A percentile compares a stretch with the other conserved stretches of the same genome.
These are phyloP conservation scores for Lasiodiplodia sp. DNA, from an alignment of 2,329 filamentous ascomycete species.

Conservation along the genomic window DNA sequence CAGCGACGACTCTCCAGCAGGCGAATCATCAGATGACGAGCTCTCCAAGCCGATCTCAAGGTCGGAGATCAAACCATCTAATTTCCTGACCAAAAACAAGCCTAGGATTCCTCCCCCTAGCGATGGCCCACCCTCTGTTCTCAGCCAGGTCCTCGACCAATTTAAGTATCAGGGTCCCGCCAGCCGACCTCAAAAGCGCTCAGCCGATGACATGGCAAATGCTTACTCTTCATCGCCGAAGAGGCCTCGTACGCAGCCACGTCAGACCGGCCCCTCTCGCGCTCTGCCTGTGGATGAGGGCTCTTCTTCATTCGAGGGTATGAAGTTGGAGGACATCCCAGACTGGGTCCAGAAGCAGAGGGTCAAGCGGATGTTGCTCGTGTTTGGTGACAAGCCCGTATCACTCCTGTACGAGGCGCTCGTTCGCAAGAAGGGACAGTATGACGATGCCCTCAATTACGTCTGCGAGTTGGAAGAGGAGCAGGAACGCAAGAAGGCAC, in stretches of 20 bases:
- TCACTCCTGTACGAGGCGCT: constrained; percentile 59
- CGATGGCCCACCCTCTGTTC: neutral
- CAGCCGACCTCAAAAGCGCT: constrained; percentile 38
- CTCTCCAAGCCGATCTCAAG: constrained; percentile 57
- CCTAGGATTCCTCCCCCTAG: neutral
- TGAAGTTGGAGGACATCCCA: constrained; percentile 41
- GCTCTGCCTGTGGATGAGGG: constrained; percentile 39
- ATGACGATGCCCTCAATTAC: constrained; percentile 61
- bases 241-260: constrained; percentile 20
- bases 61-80: constrained; percentile 68
- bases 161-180: neutral
- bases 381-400: constrained; percentile 58
- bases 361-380: constrained; percentile 58
- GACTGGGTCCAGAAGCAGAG: constrained; percentile 60
- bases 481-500: constrained; percentile 8
- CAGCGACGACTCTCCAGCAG: constrained; percentile 55
- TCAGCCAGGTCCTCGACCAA: neutral
- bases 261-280: constrained; percentile 43
- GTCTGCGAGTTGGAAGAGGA: constrained; percentile 52
- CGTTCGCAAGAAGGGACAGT: constrained; percentile 58
- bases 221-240: constrained; percentile 22
- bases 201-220: constrained; percentile 40
- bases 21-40: constrained; percentile 49
- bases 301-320: constrained; percentile 29
- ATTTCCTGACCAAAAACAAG: constrained; percentile 53